phyloP scores from a whole-genome alignment of 805 yeast genomes.

The Dipodascus albidus region DNA sequence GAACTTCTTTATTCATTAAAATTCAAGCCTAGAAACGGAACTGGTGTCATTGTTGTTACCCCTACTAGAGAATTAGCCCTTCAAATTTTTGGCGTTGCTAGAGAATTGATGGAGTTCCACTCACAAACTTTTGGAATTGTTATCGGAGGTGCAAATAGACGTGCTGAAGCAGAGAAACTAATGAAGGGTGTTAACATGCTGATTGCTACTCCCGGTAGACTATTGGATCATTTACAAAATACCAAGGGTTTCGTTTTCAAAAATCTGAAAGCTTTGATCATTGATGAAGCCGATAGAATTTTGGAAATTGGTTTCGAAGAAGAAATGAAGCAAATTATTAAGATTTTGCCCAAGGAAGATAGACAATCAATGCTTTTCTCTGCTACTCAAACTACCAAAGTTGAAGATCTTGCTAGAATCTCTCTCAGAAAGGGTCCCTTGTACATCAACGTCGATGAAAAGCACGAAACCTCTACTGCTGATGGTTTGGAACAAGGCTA shows the following conservation, averaged over 20 bases:
- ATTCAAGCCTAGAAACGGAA: slow-evolving; percentile 96
- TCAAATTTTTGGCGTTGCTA: slow-evolving; percentile 95
- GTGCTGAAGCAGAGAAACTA: slow-evolving; percentile 94
- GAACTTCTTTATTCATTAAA: slow-evolving; percentile 82
- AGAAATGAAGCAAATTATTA: slow-evolving; percentile 95
- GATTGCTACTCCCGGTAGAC: slow-evolving; percentile 96
- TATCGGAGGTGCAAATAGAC: slow-evolving; percentile 96
- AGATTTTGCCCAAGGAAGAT: slow-evolving; percentile 81
- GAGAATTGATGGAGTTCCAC: slow-evolving; percentile 83
- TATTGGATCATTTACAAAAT: slow-evolving; percentile 88
- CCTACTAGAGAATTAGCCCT: slow-evolving; percentile 97
- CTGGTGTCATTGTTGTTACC: slow-evolving; percentile 90
- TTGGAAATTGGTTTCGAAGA: slow-evolving; percentile 97
- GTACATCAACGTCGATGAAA: slow-evolving; percentile 86
- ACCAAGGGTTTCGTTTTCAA: slow-evolving; percentile 89
- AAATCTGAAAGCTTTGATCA: slow-evolving; percentile 84
- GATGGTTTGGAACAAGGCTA: slow-evolving; percentile 98
- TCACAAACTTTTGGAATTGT: slow-evolving; percentile 93
- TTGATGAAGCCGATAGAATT: slow-evolving; percentile 97
- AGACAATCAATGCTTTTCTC: slow-evolving; percentile 96
- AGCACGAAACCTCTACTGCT: slow-evolving; percentile 77
- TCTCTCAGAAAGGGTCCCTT: slow-evolving; percentile 88
- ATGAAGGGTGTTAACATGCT: slow-evolving; percentile 86
- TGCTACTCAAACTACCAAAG: slow-evolving; percentile 99
- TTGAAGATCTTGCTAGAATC: slow-evolving; percentile 94